Evolutionary conservation across 2,329 filamentous ascomycete genomes (phyloP).

Genomic region (Hypoxylon sp.): DNA sequence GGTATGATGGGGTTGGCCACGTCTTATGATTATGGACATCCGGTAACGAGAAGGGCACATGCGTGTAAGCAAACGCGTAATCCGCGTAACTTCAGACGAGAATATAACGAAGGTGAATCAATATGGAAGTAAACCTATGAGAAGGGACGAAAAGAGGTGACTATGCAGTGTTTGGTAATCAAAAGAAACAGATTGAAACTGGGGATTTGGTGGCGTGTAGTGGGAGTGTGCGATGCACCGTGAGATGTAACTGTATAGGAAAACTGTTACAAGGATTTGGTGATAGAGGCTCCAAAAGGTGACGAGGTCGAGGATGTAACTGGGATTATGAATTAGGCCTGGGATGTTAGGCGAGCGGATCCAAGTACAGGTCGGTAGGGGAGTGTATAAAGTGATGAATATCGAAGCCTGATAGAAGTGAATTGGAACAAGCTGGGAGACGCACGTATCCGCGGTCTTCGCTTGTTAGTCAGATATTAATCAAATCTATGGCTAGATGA

Average conservation of each 20-base stretch:
- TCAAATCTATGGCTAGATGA: constrained; percentile 22
- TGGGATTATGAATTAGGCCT: constrained; percentile 30
- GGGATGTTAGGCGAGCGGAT: constrained; percentile 11
- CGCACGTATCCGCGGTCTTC: constrained; percentile 40
- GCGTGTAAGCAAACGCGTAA: not conserved
- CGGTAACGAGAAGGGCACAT: not conserved
- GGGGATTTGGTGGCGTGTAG: not conserved
- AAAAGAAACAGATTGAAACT: not conserved
- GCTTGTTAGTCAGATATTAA: constrained; percentile 36
- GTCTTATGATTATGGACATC: not conserved
- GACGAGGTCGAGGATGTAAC: constrained; percentile 17
- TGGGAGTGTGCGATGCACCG: not conserved
- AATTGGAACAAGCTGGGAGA: constrained; percentile 27
- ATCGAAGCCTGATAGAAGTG: constrained; percentile 23
- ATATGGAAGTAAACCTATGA: not conserved
- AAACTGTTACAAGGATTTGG: not conserved
- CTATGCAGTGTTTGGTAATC: not conserved
- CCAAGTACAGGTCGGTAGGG: constrained; percentile 12
- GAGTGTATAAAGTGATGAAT: constrained; percentile 16
- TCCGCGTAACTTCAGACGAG: not conserved
- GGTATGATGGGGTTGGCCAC: not conserved
- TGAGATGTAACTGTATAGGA: not conserved
- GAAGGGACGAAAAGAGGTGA: constrained; percentile 4
- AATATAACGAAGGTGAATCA: not conserved
- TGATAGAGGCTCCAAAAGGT: not conserved